A percentile compares a stretch with the other conserved stretches of the same genome.
Evolutionary conservation across 495 filamentous ascomycete species (phyloP).

Genomic region (Penicillium daleae): DNA sequence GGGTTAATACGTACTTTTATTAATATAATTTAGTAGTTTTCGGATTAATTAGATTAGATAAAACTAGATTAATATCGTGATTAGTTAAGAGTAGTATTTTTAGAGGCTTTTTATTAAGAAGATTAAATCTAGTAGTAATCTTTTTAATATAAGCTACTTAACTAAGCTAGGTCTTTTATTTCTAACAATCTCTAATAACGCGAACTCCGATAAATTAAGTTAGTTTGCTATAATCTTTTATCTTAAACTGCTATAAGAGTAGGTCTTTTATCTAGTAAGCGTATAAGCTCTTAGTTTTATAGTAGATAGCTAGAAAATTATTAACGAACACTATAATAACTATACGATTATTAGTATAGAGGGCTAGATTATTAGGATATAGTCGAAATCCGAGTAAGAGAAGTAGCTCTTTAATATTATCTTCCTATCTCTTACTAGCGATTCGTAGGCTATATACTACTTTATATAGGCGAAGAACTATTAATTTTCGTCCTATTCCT

Average conservation of each 20-base stretch:
- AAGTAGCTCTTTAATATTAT: not conserved
- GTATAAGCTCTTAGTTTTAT: not conserved
- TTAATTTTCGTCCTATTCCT: not conserved
- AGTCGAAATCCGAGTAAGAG: not conserved
- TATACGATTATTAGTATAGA: not conserved
- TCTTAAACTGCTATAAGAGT: not conserved
- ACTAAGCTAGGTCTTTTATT: not conserved
- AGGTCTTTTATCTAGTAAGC: not conserved
- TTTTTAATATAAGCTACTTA: not conserved
- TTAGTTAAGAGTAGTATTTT: not conserved
- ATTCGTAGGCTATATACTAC: not conserved
- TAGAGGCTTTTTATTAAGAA: not conserved
- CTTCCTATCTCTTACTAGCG: not conserved
- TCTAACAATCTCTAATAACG: not conserved
- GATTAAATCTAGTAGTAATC: not conserved
- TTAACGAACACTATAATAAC: not conserved
- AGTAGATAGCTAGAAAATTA: not conserved
- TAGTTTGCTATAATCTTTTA: not conserved
- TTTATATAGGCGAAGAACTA: not conserved
- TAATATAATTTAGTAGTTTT: not conserved
- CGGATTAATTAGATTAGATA: no score
- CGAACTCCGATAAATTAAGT: not conserved
- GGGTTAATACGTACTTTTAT: not conserved
- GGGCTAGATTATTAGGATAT: not conserved
- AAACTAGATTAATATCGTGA: not conserved